Conservation (phyloP, 768 basidiomycete genomes). For the Astraeus odoratus region DNA sequence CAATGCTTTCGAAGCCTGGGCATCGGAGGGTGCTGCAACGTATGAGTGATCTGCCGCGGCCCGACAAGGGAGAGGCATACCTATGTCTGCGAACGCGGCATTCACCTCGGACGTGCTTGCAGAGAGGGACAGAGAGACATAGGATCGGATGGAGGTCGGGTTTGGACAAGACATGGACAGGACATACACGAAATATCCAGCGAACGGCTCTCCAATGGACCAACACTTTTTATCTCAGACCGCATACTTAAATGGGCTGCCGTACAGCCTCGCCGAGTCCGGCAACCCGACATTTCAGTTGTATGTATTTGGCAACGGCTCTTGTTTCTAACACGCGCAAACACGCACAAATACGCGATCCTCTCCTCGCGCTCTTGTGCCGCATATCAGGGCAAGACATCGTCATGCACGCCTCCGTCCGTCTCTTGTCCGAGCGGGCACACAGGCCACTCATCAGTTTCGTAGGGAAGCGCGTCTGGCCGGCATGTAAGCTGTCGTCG, state of each 20-base stretch:
- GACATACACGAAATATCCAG: neutral
- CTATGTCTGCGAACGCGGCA: slow-evolving; percentile 21
- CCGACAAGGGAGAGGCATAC: slow-evolving; percentile 20
- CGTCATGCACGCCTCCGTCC: slow-evolving; percentile 29
- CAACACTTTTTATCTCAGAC: neutral
- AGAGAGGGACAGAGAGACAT: slow-evolving; percentile 2
- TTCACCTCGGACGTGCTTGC: neutral
- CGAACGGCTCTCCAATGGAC: neutral
- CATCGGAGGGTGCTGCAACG: slow-evolving; percentile 33
- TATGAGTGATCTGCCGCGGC: neutral
- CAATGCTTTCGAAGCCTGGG: slow-evolving; percentile 43
- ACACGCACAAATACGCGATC: slow-evolving; percentile 7
- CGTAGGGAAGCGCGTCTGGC: slow-evolving; percentile 50
- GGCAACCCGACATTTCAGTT: slow-evolving; percentile 5
- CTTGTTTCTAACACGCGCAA: slow-evolving; percentile 16
- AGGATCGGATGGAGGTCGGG: neutral
- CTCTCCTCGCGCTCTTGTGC: neutral
- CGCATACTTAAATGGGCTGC: neutral
- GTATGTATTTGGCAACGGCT: slow-evolving; percentile 14
- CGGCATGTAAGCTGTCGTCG: slow-evolving; percentile 37
- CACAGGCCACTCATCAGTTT: slow-evolving; percentile 61
- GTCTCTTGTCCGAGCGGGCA: slow-evolving; percentile 32
- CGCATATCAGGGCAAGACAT: neutral
- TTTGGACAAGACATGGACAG: neutral
- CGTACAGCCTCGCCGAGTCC: neutral